These are phyloP conservation scores for Trametes cubensis DNA, from an alignment of 768 basidiomycete species.

Conservation along the genomic window DNA sequence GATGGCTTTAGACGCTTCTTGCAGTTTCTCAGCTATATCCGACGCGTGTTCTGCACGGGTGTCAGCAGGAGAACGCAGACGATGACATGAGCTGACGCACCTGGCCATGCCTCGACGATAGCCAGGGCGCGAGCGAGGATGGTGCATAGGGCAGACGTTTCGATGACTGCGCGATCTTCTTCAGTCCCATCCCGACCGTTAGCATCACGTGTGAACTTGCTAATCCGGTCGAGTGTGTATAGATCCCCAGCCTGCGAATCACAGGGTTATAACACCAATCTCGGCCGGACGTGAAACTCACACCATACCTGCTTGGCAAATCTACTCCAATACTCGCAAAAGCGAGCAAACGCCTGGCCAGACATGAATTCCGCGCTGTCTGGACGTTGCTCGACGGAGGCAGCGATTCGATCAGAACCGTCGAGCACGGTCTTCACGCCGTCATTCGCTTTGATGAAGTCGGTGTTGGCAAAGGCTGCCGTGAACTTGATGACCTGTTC, in stretches of 20 bases:
- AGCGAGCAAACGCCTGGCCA: conserved; percentile 56
- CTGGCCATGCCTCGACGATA: conserved; percentile 39
- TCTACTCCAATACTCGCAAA: conserved; percentile 74
- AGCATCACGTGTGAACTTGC: neutral
- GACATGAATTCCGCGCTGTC: conserved; percentile 46
- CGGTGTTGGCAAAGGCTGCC: conserved; percentile 38
- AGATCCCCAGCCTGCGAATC: conserved; percentile 22
- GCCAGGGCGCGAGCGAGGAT: conserved; percentile 49
- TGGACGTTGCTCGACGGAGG: conserved; percentile 39
- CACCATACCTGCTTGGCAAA: conserved; percentile 63
- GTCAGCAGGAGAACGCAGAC: neutral
- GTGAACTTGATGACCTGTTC: conserved; percentile 62
- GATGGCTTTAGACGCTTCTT: conserved; percentile 12
- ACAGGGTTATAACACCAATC: neutral
- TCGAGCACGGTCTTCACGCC: conserved; percentile 43
- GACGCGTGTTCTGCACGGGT: conserved; percentile 8
- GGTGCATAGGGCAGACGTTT: conserved; percentile 39
- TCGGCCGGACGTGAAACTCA: neutral
- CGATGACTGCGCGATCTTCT: conserved; percentile 38
- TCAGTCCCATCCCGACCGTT: conserved; percentile 24
- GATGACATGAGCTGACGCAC: conserved; percentile 3
- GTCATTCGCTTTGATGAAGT: conserved; percentile 34
- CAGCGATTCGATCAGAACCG: conserved; percentile 49
- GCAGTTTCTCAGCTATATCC: conserved; percentile 7
- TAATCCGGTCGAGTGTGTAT: conserved; percentile 48